phyloP scores from a whole-genome alignment of 768 basidiomycete species.

The Boletus tylopilopsis region DNA sequence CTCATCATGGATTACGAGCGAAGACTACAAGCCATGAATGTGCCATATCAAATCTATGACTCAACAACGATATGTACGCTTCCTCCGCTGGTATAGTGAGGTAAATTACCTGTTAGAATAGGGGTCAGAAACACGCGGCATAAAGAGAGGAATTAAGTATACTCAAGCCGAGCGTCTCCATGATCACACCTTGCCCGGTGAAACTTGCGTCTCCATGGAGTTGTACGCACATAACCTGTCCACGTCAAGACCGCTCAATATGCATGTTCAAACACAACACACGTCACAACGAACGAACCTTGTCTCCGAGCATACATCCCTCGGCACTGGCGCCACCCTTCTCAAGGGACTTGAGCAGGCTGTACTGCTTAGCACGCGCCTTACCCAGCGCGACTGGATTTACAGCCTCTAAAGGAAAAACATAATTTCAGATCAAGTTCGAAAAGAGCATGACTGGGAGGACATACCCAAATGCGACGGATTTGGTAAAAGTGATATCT shows the following conservation, averaged over 20 bases:
- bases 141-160: constrained; percentile 19
- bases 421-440: background rate
- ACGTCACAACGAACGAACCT: constrained; percentile 12
- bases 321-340: constrained; percentile 21
- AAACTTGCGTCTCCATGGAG: constrained; percentile 92
- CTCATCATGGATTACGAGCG: no score
- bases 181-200: constrained; percentile 85
- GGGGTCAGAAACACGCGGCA: background rate
- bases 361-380: constrained; percentile 86
- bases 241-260: constrained; percentile 23
- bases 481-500: constrained; percentile 77
- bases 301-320: constrained; percentile 31
- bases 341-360: constrained; percentile 65
- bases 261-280: background rate
- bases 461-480: constrained; percentile 67
- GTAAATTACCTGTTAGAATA: constrained; percentile 63
- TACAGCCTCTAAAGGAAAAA: constrained; percentile 59
- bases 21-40: no score
- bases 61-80: constrained; percentile 90
- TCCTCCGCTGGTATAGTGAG: constrained; percentile 89
- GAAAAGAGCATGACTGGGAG: background rate
- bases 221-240: constrained; percentile 83
- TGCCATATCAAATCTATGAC: no score
- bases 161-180: constrained; percentile 86
- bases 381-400: constrained; percentile 87